These are phyloP conservation scores for Epichloe hybrida DNA, from an alignment of 2,329 filamentous ascomycete genomes.

Conservation along the genomic window DNA sequence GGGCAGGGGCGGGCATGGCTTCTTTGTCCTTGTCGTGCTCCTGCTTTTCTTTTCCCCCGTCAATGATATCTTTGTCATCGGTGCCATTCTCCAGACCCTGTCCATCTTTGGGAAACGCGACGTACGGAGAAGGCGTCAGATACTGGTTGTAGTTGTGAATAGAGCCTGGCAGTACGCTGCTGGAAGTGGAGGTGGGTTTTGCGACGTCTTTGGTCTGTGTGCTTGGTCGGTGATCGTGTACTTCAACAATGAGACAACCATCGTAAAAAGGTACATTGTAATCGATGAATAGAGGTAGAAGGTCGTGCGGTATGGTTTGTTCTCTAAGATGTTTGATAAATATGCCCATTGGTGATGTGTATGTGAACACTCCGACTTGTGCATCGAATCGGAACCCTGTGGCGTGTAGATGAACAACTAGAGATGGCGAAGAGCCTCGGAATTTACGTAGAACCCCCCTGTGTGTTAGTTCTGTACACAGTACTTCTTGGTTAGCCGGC, in stretches of 20 bases:
- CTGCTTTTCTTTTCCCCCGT: conserved; percentile 17
- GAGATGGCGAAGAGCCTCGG: conserved; percentile 59
- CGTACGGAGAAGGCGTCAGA: conserved; percentile 78
- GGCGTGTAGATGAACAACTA: conserved; percentile 73
- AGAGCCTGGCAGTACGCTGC: conserved; percentile 58
- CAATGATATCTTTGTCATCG: conserved; percentile 20
- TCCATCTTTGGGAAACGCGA: conserved; percentile 55
- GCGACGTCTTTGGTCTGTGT: conserved; percentile 45
- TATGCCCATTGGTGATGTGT: conserved; percentile 81
- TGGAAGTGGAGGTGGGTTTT: conserved; percentile 37
- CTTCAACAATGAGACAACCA: conserved; percentile 83
- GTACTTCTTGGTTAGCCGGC: not conserved
- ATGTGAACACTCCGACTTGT: conserved; percentile 83
- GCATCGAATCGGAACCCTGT: conserved; percentile 87
- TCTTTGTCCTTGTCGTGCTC: conserved; percentile 39
- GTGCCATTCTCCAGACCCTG: conserved; percentile 19
- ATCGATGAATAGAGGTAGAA: conserved; percentile 64
- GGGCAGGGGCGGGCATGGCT: conserved; percentile 39
- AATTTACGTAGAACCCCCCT: conserved; percentile 76
- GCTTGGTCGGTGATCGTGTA: conserved; percentile 73
- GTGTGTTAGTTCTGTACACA: conserved; percentile 50
- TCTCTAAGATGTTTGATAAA: conserved; percentile 63
- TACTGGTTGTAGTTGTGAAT: conserved; percentile 88
- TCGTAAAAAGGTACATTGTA: conserved; percentile 83
- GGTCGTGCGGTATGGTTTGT: conserved; percentile 76